Percentiles rank a stretch among this genome's conserved stretches.
Conservation (phyloP, 129 eudicot genomes). For the Flaveria trinervia region DNA sequence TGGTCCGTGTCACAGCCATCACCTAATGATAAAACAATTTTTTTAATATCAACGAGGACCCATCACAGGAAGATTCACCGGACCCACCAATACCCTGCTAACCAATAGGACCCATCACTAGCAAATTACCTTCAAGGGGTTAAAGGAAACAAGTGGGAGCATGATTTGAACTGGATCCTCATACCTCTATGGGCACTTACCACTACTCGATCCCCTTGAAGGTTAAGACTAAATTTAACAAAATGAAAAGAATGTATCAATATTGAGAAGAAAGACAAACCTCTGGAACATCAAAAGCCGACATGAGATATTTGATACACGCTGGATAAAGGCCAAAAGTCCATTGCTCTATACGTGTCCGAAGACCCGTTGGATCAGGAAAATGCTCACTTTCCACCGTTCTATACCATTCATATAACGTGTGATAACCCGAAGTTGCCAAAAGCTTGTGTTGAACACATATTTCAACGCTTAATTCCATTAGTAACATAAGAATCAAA, state of each 20-base stretch:
- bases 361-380: slow-evolving; percentile 97
- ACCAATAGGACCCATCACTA: not conserved
- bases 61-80: not conserved
- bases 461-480: slow-evolving; percentile 89
- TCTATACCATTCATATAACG: slow-evolving; percentile 88
- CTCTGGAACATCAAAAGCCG: slow-evolving; percentile 99
- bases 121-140: not conserved
- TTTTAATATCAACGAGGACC: not conserved
- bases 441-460: slow-evolving; percentile 81
- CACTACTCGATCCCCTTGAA: not conserved
- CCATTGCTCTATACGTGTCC: slow-evolving; percentile 96
- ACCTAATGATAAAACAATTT: slow-evolving; percentile 42
- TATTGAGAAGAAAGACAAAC: slow-evolving; percentile 28
- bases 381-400: slow-evolving; percentile 94
- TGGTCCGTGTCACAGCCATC: slow-evolving; percentile 90
- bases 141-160: not conserved
- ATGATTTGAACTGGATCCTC: not conserved
- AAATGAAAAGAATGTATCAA: not conserved
- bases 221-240: not conserved
- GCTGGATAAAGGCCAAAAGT: slow-evolving; percentile 99
- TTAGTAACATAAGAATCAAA: slow-evolving; percentile 80
- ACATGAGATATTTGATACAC: slow-evolving; percentile 96
- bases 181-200: not conserved
- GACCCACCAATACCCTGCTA: not conserved
- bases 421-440: slow-evolving; percentile 94